Conservation (phyloP, 768 basidiomycete genomes). For the Phanerodontia chrysosporium region DNA sequence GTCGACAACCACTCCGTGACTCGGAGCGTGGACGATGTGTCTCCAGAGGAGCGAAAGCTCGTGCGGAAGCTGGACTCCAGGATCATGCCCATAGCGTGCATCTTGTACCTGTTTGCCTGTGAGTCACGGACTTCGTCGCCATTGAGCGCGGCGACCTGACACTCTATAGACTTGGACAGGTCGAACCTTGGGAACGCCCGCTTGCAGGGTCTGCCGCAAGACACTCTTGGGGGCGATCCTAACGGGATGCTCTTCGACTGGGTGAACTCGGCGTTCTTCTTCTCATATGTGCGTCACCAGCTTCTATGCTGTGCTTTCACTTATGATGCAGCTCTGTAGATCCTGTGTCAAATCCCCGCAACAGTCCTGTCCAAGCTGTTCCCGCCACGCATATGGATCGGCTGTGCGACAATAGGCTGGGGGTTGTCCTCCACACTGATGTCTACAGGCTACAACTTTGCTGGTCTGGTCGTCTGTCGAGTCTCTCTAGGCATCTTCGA, state of each 20-base stretch:
- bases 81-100: slow-evolving; percentile 66
- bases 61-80: slow-evolving; percentile 62
- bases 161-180: slow-evolving; percentile 53
- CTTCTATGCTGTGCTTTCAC: neutral
- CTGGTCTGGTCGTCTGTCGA: slow-evolving; percentile 53
- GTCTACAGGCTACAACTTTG: slow-evolving; percentile 59
- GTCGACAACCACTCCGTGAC: neutral
- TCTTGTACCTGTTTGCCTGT: slow-evolving; percentile 80
- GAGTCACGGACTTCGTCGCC: slow-evolving; percentile 24
- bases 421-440: slow-evolving; percentile 70
- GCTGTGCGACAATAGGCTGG: slow-evolving; percentile 65
- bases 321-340: slow-evolving; percentile 35
- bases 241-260: slow-evolving; percentile 72
- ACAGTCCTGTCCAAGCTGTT: slow-evolving; percentile 62
- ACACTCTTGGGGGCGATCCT: slow-evolving; percentile 62
- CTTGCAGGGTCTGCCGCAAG: slow-evolving; percentile 62
- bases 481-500: slow-evolving; percentile 74
- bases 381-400: slow-evolving; percentile 66
- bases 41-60: slow-evolving; percentile 44
- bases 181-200: slow-evolving; percentile 79
- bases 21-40: neutral
- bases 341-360: slow-evolving; percentile 66
- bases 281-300: slow-evolving; percentile 62
- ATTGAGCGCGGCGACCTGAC: neutral
- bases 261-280: slow-evolving; percentile 74